These are phyloP conservation scores for Cytospora chrysosperma DNA, from an alignment of 2,329 filamentous ascomycete genomes.

Conservation along the genomic window DNA sequence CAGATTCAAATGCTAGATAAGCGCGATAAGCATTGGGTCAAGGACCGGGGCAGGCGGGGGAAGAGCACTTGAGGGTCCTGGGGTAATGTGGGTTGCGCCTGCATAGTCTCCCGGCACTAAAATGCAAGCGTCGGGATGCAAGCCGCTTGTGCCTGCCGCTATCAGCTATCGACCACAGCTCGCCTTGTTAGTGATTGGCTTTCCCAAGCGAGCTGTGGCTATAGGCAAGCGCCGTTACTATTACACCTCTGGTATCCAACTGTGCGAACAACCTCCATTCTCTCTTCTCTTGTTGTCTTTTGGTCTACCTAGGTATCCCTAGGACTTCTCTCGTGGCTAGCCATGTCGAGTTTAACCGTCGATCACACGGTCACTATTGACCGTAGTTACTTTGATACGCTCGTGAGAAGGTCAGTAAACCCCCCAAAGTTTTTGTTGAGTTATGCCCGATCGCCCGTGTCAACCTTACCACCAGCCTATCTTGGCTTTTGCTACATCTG, in stretches of 20 bases:
- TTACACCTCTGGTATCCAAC: background rate
- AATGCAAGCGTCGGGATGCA: background rate
- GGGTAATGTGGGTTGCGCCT: background rate
- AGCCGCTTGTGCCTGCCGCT: background rate
- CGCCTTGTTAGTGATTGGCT: background rate
- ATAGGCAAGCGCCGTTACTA: background rate
- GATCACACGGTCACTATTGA: conserved; percentile 53
- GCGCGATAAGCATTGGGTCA: background rate
- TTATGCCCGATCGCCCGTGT: background rate
- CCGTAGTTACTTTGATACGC: conserved; percentile 59
- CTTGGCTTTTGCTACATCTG: background rate
- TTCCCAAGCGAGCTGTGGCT: background rate
- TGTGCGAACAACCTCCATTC: background rate
- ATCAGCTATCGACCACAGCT: background rate
- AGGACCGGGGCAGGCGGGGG: background rate
- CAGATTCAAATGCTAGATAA: background rate
- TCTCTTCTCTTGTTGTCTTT: background rate
- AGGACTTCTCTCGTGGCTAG: background rate
- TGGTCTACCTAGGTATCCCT: conserved; percentile 1
- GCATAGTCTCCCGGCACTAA: background rate
- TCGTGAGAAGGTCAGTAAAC: conserved; percentile 56
- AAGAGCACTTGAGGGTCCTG: too few relatives aligned
- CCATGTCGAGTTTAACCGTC: conserved; percentile 16
- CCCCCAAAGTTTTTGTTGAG: background rate
- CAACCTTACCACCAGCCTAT: background rate